Evolutionary conservation across 305 asterid genomes (phyloP).

Genomic region (Plantago rigida): DNA sequence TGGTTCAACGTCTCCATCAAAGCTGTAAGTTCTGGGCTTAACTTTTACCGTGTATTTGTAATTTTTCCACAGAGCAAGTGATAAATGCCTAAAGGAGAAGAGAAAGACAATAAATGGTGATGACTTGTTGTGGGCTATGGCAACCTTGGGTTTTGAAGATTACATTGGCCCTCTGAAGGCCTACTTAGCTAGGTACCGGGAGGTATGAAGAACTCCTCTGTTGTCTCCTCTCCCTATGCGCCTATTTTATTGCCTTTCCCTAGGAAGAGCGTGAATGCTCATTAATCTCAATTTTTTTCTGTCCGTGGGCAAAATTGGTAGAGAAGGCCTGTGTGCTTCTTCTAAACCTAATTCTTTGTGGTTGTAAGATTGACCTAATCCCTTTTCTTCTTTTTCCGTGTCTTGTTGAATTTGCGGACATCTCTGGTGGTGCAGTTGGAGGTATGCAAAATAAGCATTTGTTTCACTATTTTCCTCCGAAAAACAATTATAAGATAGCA

Average conservation of each 20-base stretch:
- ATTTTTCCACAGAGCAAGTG: slow-evolving; percentile 26
- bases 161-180: slow-evolving; percentile 30
- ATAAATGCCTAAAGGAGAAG: slow-evolving; percentile 32
- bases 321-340: background rate
- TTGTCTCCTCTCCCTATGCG: background rate
- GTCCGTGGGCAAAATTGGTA: background rate
- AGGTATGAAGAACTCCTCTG: slow-evolving; percentile 12
- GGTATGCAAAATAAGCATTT: slow-evolving; percentile 27
- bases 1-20: slow-evolving; percentile 1
- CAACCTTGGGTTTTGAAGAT: slow-evolving; percentile 29
- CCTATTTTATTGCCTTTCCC: background rate
- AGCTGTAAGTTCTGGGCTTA: background rate
- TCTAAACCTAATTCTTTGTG: background rate
- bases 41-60: background rate
- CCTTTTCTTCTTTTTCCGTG: background rate
- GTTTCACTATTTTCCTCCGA: background rate
- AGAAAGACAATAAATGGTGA: slow-evolving; percentile 32
- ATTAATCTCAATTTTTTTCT: background rate
- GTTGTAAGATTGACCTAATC: slow-evolving; percentile 19
- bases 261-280: background rate
- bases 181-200: slow-evolving; percentile 31
- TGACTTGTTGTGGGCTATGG: slow-evolving; percentile 29
- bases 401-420: slow-evolving; percentile 21
- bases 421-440: slow-evolving; percentile 38
- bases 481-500: slow-evolving; percentile 1